Conservation (phyloP, 2,329 filamentous ascomycete species). For the Ophiostoma ulmi region DNA sequence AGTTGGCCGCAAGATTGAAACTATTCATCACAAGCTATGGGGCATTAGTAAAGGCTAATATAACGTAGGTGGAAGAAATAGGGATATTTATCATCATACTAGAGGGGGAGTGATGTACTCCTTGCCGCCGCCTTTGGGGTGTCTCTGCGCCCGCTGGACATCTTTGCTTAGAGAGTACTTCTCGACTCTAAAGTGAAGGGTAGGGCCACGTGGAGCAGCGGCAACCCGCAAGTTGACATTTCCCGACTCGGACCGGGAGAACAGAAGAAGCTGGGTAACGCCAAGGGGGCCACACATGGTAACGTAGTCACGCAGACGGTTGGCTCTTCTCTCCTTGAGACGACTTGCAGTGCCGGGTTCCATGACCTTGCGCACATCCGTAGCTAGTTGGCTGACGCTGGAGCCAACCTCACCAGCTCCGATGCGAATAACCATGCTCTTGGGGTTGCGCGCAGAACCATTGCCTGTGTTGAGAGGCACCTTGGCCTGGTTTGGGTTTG, state of each 20-base stretch:
- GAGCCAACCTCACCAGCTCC: conserved; percentile 89
- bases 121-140: conserved; percentile 74
- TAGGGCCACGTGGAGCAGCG: conserved; percentile 83
- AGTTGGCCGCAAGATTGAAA: conserved; percentile 62
- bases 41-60: conserved; percentile 30
- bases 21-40: conserved; percentile 92
- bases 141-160: conserved; percentile 74
- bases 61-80: background rate
- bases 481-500: conserved; percentile 51
- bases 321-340: conserved; percentile 82
- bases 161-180: conserved; percentile 94
- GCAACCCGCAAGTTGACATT: conserved; percentile 90
- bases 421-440: conserved; percentile 97
- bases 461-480: conserved; percentile 51
- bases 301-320: conserved; percentile 85
- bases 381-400: conserved; percentile 83
- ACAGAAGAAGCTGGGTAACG: conserved; percentile 86
- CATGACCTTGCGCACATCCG: conserved; percentile 90
- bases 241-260: conserved; percentile 81
- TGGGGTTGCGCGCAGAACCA: conserved; percentile 66
- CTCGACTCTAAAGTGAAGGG: conserved; percentile 88
- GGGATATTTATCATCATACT: conserved; percentile 40
- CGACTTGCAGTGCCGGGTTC: conserved; percentile 88
- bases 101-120: conserved; percentile 82
- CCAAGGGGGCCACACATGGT: conserved; percentile 93